Conservation (phyloP, 352 stramenopile species). For the Pythium dissotocum region DNA sequence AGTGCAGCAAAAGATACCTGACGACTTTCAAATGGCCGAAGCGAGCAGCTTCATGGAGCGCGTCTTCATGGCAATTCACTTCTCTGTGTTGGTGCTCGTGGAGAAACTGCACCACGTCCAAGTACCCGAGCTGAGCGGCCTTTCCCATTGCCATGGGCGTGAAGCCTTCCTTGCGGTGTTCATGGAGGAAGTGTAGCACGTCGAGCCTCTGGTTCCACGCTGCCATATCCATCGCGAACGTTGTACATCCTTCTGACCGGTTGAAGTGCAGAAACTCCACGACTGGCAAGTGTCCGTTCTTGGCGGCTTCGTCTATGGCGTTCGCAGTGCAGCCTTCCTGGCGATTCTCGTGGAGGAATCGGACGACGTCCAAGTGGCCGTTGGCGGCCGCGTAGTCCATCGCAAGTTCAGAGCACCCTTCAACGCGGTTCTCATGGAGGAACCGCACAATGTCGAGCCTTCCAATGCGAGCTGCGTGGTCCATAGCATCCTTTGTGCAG, state of each 20-base stretch:
- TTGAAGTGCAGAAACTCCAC: slow-evolving; percentile 1
- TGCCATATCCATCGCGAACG: neutral
- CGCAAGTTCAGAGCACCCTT: slow-evolving; percentile 20
- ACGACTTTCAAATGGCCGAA: neutral
- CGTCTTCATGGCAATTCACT: neutral
- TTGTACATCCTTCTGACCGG: slow-evolving; percentile 2
- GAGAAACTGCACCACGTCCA: neutral
- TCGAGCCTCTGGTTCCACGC: neutral
- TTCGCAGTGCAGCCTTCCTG: slow-evolving; percentile 3
- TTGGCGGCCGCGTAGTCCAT: neutral
- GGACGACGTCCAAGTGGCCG: neutral
- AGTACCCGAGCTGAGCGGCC: neutral
- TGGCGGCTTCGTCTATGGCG: slow-evolving; percentile 3
- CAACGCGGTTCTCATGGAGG: slow-evolving; percentile 33
- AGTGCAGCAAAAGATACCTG: neutral
- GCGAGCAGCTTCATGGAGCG: neutral
- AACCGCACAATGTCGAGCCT: slow-evolving; percentile 29
- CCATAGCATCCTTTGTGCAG: slow-evolving; percentile 15
- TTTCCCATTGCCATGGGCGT: neutral
- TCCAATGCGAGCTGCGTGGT: slow-evolving; percentile 25
- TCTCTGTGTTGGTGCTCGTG: neutral
- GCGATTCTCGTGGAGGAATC: slow-evolving; percentile 1
- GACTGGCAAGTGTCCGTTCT: neutral
- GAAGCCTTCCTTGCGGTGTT: neutral
- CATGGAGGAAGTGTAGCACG: neutral